phyloP scores from a whole-genome alignment of 495 filamentous ascomycete genomes.

The Penicillium canescens region DNA sequence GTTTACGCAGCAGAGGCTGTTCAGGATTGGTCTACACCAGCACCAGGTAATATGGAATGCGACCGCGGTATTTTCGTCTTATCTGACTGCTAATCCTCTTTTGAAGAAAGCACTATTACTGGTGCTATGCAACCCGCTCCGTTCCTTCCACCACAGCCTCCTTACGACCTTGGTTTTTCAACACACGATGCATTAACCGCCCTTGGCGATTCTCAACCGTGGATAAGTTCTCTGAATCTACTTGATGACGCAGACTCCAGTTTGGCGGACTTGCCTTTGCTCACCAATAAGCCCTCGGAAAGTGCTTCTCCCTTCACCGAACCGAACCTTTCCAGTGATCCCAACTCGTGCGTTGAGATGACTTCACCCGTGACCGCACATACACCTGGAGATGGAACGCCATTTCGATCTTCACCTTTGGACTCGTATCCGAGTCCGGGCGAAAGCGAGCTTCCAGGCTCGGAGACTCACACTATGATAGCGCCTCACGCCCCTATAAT shows the following conservation, averaged over 20 bases:
- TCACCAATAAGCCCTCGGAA: neutral
- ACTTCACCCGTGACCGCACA: too few species aligned
- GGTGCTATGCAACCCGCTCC: too few species aligned
- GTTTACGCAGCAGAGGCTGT: neutral
- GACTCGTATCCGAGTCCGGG: neutral
- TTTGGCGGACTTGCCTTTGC: neutral
- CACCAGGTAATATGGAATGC: neutral
- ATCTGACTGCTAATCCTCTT: too few species aligned
- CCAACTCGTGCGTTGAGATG: neutral
- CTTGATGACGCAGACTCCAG: neutral
- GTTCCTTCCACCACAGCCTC: neutral
- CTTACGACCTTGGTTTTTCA: neutral
- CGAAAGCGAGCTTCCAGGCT: neutral
- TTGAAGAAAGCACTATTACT: too few species aligned
- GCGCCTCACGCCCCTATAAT: too few species aligned
- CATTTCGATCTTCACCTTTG: neutral
- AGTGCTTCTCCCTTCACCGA: neutral
- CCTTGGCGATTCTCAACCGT: neutral
- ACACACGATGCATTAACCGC: neutral
- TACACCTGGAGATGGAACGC: neutral
- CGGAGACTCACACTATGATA: too few species aligned
- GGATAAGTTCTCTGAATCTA: neutral
- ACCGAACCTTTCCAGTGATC: neutral
- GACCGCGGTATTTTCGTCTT: neutral
- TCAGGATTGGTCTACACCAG: neutral